phyloP scores from a whole-genome alignment of 1,139 yeast species.

The Candida gigantensis region DNA sequence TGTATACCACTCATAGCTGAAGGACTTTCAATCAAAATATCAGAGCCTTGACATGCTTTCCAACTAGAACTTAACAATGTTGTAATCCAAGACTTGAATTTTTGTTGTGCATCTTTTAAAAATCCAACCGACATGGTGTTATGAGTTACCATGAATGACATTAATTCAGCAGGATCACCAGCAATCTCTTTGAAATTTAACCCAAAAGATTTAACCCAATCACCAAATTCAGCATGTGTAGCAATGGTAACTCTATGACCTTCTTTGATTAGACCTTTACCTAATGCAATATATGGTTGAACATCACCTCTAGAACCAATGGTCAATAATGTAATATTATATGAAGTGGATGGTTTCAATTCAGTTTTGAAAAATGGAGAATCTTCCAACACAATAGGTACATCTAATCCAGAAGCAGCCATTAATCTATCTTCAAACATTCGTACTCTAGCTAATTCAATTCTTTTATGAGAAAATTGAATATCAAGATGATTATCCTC shows the following conservation, averaged over 20 bases:
- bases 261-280: slow-evolving; percentile 70
- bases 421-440: slow-evolving; percentile 64
- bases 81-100: slow-evolving; percentile 78
- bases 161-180: slow-evolving; percentile 89
- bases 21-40: slow-evolving; percentile 87
- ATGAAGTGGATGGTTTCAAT: slow-evolving; percentile 52
- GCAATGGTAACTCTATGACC: slow-evolving; percentile 86
- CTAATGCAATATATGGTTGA: slow-evolving; percentile 92
- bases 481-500: slow-evolving; percentile 5
- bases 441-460: slow-evolving; percentile 54
- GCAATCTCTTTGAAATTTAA: slow-evolving; percentile 75
- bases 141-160: slow-evolving; percentile 90
- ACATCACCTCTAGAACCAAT: slow-evolving; percentile 97
- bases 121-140: slow-evolving; percentile 85
- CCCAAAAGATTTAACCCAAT: slow-evolving; percentile 70
- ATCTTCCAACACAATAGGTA: slow-evolving; percentile 68
- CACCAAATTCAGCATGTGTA: slow-evolving; percentile 77
- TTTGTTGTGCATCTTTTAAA: slow-evolving; percentile 76
- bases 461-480: slow-evolving; percentile 24
- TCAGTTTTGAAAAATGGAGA: slow-evolving; percentile 57
- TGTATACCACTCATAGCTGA: slow-evolving; percentile 96
- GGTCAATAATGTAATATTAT: slow-evolving; percentile 71
- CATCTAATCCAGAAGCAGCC: slow-evolving; percentile 59
- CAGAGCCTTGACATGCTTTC: slow-evolving; percentile 84
- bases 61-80: slow-evolving; percentile 72